Base-by-base conservation (phyloP, 2,329 filamentous ascomycete genomes). In the Stagonosporopsis cucurbitacearum region DNA sequence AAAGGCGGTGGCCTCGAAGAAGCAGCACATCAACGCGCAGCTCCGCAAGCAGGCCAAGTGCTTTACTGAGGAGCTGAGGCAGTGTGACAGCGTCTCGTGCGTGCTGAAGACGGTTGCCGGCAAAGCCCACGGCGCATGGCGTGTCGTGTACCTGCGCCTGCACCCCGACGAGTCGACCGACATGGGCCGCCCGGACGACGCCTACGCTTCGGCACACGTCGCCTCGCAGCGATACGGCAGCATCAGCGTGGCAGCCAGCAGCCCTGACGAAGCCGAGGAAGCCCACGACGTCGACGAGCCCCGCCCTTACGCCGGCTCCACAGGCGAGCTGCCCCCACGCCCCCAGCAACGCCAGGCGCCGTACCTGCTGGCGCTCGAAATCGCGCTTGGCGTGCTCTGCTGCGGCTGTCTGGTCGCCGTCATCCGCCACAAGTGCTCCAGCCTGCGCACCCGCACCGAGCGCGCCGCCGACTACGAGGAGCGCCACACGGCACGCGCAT, bases 401-500 rank as follows among this genome's bases (percentile, higher is more conserved):
- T 77, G 81, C 23, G 72, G 74, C 30, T 77, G 77, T 32, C 62
- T 82, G 2, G 72, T 81, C 61, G 69, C 74, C 5, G 72, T 80
- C 37, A 74, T 82, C 50, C 77, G 76, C 22, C 73, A 78, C 53
- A 80, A 80, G 59, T 84, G 78, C 57, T 78, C 79, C 61, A 80
- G 80, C 47, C 76, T 79, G 22, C 79, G 82, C 28, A 79, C 77
- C 26, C 79, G 80, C 54, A 81, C 79, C 12, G 83, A 86, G 54
- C 77, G 82, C 23, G 78, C 81, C 8, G 82, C 84, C 15, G 75
- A 79, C 39, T 78, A 78, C 13, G 84, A 86, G 72, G 83, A 86
- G 69, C 78, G 83, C 46, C 75, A 78, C 26, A 81, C 79, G 25
- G 80, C 76, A 11, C 76, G 79, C 12, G 77, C 80, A 7, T 86